phyloP scores from a whole-genome alignment of 2,329 filamentous ascomycete species.

The Akanthomyces lecanii region DNA sequence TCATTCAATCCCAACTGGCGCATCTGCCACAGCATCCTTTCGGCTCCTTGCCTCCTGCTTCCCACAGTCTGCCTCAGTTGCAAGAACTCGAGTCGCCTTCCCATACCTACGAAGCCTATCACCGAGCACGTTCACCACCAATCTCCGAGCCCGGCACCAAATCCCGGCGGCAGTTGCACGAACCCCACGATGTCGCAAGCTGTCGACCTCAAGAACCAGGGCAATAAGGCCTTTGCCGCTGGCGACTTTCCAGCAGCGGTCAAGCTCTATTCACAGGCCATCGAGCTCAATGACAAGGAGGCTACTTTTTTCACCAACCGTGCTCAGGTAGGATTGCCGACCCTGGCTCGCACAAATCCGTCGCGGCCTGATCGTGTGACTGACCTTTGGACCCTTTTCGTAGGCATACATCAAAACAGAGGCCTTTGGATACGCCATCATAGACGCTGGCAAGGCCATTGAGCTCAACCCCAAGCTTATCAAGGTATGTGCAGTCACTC shows the following conservation, averaged over 20 bases:
- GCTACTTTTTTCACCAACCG: conserved; percentile 92
- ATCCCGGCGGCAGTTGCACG: background rate
- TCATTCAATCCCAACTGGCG: background rate
- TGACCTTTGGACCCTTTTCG: conserved; percentile 30
- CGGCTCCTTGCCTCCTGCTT: background rate
- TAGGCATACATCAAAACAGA: conserved; percentile 95
- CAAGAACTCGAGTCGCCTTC: background rate
- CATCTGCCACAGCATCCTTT: background rate
- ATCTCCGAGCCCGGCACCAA: conserved; percentile 1
- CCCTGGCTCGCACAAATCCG: conserved; percentile 19
- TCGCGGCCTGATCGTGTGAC: conserved; percentile 39
- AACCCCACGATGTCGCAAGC: conserved; percentile 51
- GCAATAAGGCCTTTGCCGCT: conserved; percentile 85
- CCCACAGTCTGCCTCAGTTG: background rate
- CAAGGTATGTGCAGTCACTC: conserved; percentile 57
- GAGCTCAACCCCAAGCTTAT: conserved; percentile 83
- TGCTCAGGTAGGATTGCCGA: conserved; percentile 61
- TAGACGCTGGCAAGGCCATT: conserved; percentile 86
- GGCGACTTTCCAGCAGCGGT: conserved; percentile 84
- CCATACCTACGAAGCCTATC: background rate
- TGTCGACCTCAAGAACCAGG: conserved; percentile 81
- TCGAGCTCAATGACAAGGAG: conserved; percentile 75
- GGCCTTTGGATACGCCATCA: conserved; percentile 87
- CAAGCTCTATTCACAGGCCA: conserved; percentile 81
- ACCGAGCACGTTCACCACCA: background rate